A percentile compares a stretch with the other conserved stretches of the same genome.
phyloP scores from a whole-genome alignment of 768 basidiomycete genomes.

The Pisolithus albus region DNA sequence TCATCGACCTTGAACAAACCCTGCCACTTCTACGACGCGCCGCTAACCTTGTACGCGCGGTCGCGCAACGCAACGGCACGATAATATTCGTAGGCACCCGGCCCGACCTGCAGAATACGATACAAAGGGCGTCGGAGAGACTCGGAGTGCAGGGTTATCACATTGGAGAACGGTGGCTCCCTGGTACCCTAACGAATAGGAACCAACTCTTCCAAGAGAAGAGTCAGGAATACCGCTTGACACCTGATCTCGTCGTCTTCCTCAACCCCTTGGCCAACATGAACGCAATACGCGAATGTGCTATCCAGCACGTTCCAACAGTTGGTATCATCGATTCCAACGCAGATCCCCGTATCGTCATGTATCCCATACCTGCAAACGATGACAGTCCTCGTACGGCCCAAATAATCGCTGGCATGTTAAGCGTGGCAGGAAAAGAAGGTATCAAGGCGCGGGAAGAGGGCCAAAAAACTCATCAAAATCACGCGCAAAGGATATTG shows the following conservation, averaged over 20 bases:
- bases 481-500: constrained; percentile 20
- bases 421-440: constrained; percentile 83
- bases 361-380: constrained; percentile 98
- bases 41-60: constrained; percentile 75
- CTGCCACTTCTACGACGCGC: constrained; percentile 88
- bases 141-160: constrained; percentile 77
- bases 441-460: constrained; percentile 46
- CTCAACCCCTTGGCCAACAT: constrained; percentile 85
- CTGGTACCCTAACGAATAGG: constrained; percentile 91
- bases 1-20: constrained; percentile 94
- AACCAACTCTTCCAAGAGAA: constrained; percentile 63
- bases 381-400: constrained; percentile 89
- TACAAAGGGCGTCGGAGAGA: constrained; percentile 73
- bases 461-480: constrained; percentile 19
- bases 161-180: constrained; percentile 85
- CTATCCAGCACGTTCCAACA: constrained; percentile 83
- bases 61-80: constrained; percentile 75
- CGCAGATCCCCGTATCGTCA: constrained; percentile 90
- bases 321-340: constrained; percentile 94
- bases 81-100: constrained; percentile 90
- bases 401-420: constrained; percentile 82
- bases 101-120: constrained; percentile 65
- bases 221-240: constrained; percentile 45
- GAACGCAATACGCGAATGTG: constrained; percentile 87
- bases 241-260: constrained; percentile 85